A percentile compares a stretch with the other conserved stretches of the same genome.
Evolutionary conservation across 352 stramenopile species (phyloP).

Genomic region (Elongisporangium senticosum): DNA sequence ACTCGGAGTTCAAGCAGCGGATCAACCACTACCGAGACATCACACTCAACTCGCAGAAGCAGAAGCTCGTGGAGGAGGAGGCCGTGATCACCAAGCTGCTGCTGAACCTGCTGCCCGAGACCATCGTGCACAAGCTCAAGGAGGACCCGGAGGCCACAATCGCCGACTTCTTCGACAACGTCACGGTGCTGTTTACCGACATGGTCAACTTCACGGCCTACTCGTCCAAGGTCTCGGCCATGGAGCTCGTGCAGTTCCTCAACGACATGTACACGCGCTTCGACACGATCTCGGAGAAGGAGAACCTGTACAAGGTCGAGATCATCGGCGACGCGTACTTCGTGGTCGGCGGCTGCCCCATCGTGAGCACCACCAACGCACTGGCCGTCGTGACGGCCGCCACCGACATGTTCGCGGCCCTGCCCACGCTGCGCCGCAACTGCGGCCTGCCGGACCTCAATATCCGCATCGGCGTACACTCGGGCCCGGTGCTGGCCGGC

Average conservation of each 20-base stretch:
- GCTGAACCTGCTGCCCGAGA: conserved; percentile 74
- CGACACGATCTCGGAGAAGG: conserved; percentile 77
- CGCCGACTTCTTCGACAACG: conserved; percentile 80
- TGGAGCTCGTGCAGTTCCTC: conserved; percentile 85
- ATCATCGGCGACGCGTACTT: conserved; percentile 88
- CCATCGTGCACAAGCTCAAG: conserved; percentile 82
- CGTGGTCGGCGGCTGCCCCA: conserved; percentile 67
- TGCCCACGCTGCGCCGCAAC: conserved; percentile 58
- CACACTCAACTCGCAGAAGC: conserved; percentile 76
- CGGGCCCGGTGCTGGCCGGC: conserved; percentile 69
- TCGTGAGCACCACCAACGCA: conserved; percentile 57
- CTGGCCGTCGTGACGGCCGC: conserved; percentile 68
- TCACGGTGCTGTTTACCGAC: conserved; percentile 83
- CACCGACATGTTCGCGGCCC: conserved; percentile 63
- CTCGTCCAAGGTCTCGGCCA: conserved; percentile 72
- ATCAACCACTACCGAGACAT: conserved; percentile 84
- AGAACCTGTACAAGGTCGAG: conserved; percentile 88
- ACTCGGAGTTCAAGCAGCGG: conserved; percentile 83
- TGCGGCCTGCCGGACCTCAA: conserved; percentile 74
- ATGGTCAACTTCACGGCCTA: conserved; percentile 86
- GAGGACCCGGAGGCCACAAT: conserved; percentile 73
- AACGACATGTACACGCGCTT: conserved; percentile 89
- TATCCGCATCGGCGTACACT: conserved; percentile 86
- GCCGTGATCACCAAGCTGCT: conserved; percentile 72
- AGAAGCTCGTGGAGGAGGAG: conserved; percentile 81